phyloP scores from a whole-genome alignment of 2,329 filamentous ascomycete species.

The Aschersonia sp. region DNA sequence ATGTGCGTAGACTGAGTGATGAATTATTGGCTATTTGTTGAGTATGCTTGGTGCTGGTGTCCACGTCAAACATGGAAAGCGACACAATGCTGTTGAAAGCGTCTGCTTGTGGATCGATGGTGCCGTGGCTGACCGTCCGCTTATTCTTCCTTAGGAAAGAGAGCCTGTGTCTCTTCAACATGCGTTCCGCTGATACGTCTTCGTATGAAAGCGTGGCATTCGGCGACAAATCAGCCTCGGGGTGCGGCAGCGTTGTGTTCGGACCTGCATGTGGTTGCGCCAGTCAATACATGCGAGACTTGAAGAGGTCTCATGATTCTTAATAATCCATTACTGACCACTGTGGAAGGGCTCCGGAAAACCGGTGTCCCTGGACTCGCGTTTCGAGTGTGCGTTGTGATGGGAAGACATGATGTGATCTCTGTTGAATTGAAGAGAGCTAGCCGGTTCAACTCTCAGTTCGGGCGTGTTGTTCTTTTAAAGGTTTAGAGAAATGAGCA shows the following conservation, averaged over 20 bases:
- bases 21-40: constrained; percentile 11
- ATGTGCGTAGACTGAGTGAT: constrained; percentile 14
- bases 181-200: constrained; percentile 30
- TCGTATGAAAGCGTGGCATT: constrained; percentile 41
- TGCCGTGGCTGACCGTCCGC: constrained; percentile 30
- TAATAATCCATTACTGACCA: constrained; percentile 17
- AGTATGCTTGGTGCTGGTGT: constrained; percentile 9
- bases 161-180: constrained; percentile 27
- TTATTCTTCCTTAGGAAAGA: constrained; percentile 33
- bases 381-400: constrained; percentile 9
- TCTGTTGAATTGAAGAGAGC: constrained; percentile 7
- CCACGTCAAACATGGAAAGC: constrained; percentile 14
- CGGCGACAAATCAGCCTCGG: constrained; percentile 42
- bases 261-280: constrained; percentile 17
- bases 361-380: constrained; percentile 27
- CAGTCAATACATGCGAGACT: not conserved
- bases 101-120: constrained; percentile 22
- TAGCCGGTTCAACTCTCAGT: not conserved
- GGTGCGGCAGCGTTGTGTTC: constrained; percentile 48
- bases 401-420: constrained; percentile 13
- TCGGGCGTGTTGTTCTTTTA: not conserved
- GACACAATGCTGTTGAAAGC: constrained; percentile 18
- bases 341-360: constrained; percentile 36
- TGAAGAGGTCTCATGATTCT: too few relatives aligned
- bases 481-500: too few relatives aligned